These are phyloP conservation scores for Fusarium praegraminearum DNA, from an alignment of 2,329 filamentous ascomycete genomes.

Conservation along the genomic window DNA sequence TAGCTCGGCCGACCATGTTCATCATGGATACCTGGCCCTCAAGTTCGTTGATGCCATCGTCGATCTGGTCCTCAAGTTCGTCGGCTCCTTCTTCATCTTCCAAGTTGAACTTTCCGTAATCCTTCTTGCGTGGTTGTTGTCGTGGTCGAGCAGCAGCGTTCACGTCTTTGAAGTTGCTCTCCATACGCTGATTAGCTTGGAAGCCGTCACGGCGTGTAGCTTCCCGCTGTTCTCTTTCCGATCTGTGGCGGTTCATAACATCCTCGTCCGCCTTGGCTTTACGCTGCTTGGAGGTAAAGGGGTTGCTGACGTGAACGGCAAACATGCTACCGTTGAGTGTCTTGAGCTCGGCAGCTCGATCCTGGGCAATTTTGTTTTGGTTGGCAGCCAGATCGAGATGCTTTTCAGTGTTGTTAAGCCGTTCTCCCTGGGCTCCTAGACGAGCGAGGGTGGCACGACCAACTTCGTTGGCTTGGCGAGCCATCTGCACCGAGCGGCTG, in stretches of 20 bases:
- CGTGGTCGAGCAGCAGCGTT: conserved; percentile 45
- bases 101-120: conserved; percentile 76
- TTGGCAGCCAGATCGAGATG: conserved; percentile 84
- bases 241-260: conserved; percentile 75
- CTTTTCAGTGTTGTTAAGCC: conserved; percentile 83
- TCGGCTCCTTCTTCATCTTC: conserved; percentile 73
- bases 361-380: conserved; percentile 80
- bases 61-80: conserved; percentile 66
- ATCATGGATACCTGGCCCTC: conserved; percentile 76
- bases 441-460: conserved; percentile 78
- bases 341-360: conserved; percentile 85
- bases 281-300: conserved; percentile 78
- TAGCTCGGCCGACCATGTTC: conserved; percentile 79
- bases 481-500: conserved; percentile 56
- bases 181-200: conserved; percentile 65
- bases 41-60: conserved; percentile 72
- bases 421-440: conserved; percentile 82
- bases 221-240: conserved; percentile 74
- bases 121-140: conserved; percentile 54
- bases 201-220: conserved; percentile 67
- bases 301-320: conserved; percentile 80
- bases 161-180: conserved; percentile 61
- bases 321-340: conserved; percentile 93
- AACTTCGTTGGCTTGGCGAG: conserved; percentile 62
- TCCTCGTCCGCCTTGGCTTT: conserved; percentile 74